Evolutionary conservation across 1,139 yeast genomes (phyloP).

Genomic region (Diutina mesorugosa): DNA sequence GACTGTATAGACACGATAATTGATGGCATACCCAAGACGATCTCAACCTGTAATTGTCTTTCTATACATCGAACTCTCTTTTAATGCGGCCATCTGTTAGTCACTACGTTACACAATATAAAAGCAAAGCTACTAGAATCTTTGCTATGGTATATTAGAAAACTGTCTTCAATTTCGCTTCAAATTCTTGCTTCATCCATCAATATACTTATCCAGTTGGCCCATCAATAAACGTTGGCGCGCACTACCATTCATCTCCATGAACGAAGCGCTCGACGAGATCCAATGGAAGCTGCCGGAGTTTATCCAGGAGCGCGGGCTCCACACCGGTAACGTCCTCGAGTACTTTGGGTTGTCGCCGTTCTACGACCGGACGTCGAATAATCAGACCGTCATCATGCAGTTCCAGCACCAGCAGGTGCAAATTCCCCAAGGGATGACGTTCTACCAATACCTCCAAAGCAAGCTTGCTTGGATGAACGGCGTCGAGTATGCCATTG

Average conservation of each 20-base stretch:
- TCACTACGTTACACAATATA: no score
- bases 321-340: constrained; percentile 77
- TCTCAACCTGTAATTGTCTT: no score
- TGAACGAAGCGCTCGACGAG: constrained; percentile 46
- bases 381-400: constrained; percentile 91
- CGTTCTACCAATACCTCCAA: constrained; percentile 31
- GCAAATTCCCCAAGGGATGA: constrained; percentile 20
- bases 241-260: not conserved
- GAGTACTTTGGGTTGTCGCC: constrained; percentile 93
- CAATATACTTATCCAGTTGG: not conserved
- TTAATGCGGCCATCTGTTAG: no score
- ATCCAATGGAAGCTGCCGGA: constrained; percentile 97
- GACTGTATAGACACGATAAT: not conserved
- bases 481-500: constrained; percentile 76
- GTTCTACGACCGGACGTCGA: constrained; percentile 86
- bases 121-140: no score
- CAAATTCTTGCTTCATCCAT: not conserved
- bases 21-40: no score
- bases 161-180: no score
- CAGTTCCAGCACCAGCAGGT: constrained; percentile 74
- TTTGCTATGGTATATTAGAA: no score
- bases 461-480: constrained; percentile 61
- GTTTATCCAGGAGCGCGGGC: constrained; percentile 83
- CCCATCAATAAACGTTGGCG: not conserved
- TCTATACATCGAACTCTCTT: no score